Percentiles rank a stretch among this genome's conserved stretches.
Evolutionary conservation across 2,329 filamentous ascomycete species (phyloP).

Genomic region (Fusarium burgessii): DNA sequence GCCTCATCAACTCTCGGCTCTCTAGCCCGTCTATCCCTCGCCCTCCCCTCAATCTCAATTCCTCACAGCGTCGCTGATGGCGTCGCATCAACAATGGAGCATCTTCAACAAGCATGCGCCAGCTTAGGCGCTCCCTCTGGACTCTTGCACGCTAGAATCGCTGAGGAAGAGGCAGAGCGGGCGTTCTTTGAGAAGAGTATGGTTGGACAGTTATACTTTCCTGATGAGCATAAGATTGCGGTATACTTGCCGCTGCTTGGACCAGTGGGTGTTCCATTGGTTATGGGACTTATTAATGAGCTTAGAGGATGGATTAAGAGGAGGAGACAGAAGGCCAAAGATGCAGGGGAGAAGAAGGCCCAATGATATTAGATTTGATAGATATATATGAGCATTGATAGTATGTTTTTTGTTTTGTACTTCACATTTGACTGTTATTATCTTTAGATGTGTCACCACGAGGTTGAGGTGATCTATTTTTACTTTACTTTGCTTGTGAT

Average conservation of each 20-base stretch:
- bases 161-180: conserved; percentile 88
- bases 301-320: conserved; percentile 71
- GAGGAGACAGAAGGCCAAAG: conserved; percentile 58
- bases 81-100: conserved; percentile 81
- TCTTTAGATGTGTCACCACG: not conserved
- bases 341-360: conserved; percentile 54
- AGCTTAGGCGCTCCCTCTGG: conserved; percentile 75
- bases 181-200: conserved; percentile 99
- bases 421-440: not conserved
- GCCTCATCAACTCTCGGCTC: conserved; percentile 96
- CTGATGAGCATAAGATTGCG: conserved; percentile 97
- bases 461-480: conserved; percentile 6
- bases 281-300: conserved; percentile 88
- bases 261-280: conserved; percentile 87
- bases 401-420: not conserved
- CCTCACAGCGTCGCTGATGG: conserved; percentile 87
- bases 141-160: conserved; percentile 82
- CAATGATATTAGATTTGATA: conserved; percentile 39
- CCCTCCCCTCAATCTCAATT: conserved; percentile 90
- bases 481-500: conserved; percentile 2
- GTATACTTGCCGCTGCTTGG: conserved; percentile 94
- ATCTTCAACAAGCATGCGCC: conserved; percentile 81
- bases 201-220: conserved; percentile 98
- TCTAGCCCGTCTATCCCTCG: conserved; percentile 84
- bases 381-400: conserved; percentile 35